These are phyloP conservation scores for Tilletiopsis washingtonensis DNA, from an alignment of 1,284 basidiomycete genomes.

Conservation along the genomic window DNA sequence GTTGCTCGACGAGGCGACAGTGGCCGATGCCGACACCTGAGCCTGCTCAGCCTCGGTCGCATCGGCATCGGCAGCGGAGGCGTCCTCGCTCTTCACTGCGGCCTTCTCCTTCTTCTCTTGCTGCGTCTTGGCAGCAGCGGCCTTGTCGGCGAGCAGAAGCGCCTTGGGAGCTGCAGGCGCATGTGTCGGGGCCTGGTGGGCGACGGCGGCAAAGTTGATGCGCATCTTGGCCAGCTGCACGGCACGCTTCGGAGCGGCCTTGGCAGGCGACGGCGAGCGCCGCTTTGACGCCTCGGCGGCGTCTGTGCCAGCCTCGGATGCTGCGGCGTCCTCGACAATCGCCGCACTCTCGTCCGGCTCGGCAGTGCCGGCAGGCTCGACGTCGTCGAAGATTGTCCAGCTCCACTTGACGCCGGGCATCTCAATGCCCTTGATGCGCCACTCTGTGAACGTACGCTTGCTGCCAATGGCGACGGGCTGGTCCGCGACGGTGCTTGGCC, in stretches of 20 bases:
- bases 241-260: neutral
- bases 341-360: conserved; percentile 2
- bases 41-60: neutral
- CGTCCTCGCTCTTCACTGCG: too few species aligned
- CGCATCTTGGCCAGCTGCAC: neutral
- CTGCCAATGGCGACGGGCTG: conserved; percentile 2
- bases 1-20: neutral
- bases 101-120: neutral
- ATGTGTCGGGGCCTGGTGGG: neutral
- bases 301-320: conserved; percentile 3
- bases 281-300: neutral
- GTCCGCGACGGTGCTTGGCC: neutral
- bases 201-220: conserved; percentile 3
- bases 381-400: conserved; percentile 17
- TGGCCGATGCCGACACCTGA: neutral
- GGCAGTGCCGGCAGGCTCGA: too few species aligned
- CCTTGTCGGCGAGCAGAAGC: neutral
- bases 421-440: conserved; percentile 23
- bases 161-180: neutral
- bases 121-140: neutral
- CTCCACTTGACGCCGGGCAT: conserved; percentile 29
- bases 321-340: conserved; percentile 9
- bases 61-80: neutral
- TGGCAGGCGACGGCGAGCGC: neutral
- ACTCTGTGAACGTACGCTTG: conserved; percentile 22